Conservation (phyloP, 1,139 yeast genomes). For the Yamadazyma aaseri region DNA sequence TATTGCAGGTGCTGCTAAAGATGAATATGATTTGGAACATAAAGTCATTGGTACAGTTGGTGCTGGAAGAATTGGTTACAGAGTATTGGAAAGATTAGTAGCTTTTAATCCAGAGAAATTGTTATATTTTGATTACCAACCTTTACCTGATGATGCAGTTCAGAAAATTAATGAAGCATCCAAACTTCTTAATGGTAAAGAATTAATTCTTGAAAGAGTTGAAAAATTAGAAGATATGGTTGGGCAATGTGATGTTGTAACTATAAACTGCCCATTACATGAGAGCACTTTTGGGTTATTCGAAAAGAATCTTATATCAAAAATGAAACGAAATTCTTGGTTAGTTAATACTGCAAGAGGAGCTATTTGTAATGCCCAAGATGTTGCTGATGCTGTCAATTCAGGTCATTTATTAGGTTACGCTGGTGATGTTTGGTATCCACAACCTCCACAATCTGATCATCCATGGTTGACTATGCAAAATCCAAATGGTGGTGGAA, state of each 20-base stretch:
- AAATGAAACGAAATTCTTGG: slow-evolving; percentile 77
- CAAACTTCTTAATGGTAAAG: slow-evolving; percentile 37
- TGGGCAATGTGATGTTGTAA: slow-evolving; percentile 67
- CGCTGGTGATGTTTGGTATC: slow-evolving; percentile 85
- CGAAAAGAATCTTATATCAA: slow-evolving; percentile 63
- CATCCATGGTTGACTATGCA: slow-evolving; percentile 78
- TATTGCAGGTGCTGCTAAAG: slow-evolving; percentile 74
- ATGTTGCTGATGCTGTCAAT: slow-evolving; percentile 70
- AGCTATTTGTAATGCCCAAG: slow-evolving; percentile 71
- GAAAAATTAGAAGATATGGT: slow-evolving; percentile 67
- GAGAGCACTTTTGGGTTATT: slow-evolving; percentile 66
- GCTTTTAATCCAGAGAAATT: slow-evolving; percentile 76
- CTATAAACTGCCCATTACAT: slow-evolving; percentile 78
- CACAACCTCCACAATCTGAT: slow-evolving; percentile 74
- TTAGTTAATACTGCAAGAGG: slow-evolving; percentile 85
- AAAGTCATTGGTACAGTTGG: slow-evolving; percentile 79
- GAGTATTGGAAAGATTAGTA: slow-evolving; percentile 68
- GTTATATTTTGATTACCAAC: slow-evolving; percentile 75
- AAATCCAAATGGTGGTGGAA: slow-evolving; percentile 69
- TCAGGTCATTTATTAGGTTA: slow-evolving; percentile 74
- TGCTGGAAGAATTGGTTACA: slow-evolving; percentile 79
- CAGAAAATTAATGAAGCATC: slow-evolving; percentile 47
- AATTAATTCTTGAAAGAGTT: slow-evolving; percentile 53
- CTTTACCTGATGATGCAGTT: slow-evolving; percentile 57
- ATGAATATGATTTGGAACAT: slow-evolving; percentile 72